A percentile compares a stretch with the other conserved stretches of the same genome.
Evolutionary conservation across 1,284 basidiomycete species (phyloP).

Genomic region (Cryptococcus jaspeensis): DNA sequence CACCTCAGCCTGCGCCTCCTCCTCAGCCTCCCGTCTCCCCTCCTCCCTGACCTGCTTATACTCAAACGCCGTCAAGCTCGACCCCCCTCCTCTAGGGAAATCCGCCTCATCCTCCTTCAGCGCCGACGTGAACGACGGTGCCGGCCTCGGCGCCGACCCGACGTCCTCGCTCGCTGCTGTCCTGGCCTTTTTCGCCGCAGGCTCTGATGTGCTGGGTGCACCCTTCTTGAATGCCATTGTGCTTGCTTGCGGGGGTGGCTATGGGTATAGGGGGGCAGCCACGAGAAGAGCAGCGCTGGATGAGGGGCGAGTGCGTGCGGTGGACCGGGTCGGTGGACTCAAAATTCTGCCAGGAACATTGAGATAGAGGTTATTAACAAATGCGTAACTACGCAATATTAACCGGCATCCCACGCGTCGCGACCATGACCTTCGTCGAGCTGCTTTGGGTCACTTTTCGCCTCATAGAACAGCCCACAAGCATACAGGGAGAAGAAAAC

Average conservation of each 20-base stretch:
- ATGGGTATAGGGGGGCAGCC: too few relatives aligned
- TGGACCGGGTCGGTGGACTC: background rate
- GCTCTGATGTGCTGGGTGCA: background rate
- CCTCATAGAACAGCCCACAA: too few relatives aligned
- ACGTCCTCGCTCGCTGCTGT: constrained; percentile 1
- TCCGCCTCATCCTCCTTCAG: constrained; percentile 74
- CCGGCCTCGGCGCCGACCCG: constrained; percentile 27
- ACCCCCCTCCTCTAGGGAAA: constrained; percentile 84
- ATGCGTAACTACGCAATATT: too few relatives aligned
- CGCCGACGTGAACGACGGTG: constrained; percentile 48
- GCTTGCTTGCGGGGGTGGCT: background rate
- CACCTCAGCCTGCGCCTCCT: constrained; percentile 63
- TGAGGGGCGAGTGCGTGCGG: background rate
- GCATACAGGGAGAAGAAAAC: too few relatives aligned
- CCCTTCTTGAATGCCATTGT: background rate
- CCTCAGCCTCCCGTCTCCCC: constrained; percentile 77
- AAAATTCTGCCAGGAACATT: constrained; percentile 6
- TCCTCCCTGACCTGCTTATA: constrained; percentile 82
- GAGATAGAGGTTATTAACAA: too few relatives aligned
- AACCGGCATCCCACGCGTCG: background rate
- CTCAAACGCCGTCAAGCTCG: constrained; percentile 80
- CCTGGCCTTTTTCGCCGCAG: constrained; percentile 10
- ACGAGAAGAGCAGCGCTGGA: background rate
- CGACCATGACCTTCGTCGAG: background rate
- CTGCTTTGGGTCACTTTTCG: too few relatives aligned